Conservation (phyloP, 169 alveolate genomes). For the Plasmodium adleri region DNA sequence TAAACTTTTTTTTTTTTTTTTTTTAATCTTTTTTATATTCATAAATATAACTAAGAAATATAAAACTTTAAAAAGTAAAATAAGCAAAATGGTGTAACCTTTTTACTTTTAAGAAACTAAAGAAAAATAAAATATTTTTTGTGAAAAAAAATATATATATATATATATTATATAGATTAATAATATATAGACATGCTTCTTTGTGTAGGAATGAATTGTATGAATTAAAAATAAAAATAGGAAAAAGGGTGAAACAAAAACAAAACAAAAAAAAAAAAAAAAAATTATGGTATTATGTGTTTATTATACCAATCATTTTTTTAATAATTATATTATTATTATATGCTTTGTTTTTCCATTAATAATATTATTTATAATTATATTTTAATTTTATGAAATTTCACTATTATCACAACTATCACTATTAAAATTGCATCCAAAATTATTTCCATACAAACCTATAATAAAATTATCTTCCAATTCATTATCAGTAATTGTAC, state of each 20-base stretch:
- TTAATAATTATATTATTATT: too few species aligned
- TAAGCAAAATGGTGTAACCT: slow-evolving; percentile 17
- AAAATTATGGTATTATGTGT: neutral
- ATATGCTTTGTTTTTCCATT: neutral
- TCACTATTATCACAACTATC: slow-evolving; percentile 51
- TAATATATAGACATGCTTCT: too few species aligned
- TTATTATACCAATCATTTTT: too few species aligned
- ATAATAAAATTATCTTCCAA: slow-evolving; percentile 21
- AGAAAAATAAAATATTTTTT: neutral
- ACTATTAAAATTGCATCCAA: slow-evolving; percentile 14
- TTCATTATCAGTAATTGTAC: slow-evolving; percentile 38
- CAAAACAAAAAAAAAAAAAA: too few species aligned
- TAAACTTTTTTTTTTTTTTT: slow-evolving; percentile 18
- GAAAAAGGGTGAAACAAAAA: too few species aligned
- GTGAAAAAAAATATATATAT: too few species aligned
- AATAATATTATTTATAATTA: neutral
- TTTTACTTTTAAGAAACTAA: neutral
- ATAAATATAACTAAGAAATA: neutral
- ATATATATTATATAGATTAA: too few species aligned
- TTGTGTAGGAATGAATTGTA: too few species aligned
- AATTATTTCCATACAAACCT: slow-evolving; percentile 20
- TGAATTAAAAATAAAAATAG: too few species aligned
- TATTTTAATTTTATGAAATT: neutral
- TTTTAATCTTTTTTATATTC: slow-evolving; percentile 14
- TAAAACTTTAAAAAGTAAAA: slow-evolving; percentile 18